These are phyloP conservation scores for Panus rudis DNA, from an alignment of 768 basidiomycete species.

Conservation along the genomic window DNA sequence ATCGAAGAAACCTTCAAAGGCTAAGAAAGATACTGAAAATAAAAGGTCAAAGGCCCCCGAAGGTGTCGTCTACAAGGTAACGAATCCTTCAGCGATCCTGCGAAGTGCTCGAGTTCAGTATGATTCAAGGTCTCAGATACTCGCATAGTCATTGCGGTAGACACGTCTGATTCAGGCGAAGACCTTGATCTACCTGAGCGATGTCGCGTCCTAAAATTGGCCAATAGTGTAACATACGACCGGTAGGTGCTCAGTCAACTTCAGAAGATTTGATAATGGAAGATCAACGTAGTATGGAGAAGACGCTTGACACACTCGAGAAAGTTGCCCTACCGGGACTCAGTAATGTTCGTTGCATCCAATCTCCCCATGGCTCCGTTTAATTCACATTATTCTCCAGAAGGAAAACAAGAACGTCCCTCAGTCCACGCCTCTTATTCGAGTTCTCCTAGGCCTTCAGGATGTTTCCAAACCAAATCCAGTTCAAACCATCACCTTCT, in stretches of 20 bases:
- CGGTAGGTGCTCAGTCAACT: constrained; percentile 35
- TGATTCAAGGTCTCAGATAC: constrained; percentile 64
- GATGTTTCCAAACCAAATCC: constrained; percentile 34
- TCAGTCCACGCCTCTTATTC: constrained; percentile 44
- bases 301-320: constrained; percentile 64
- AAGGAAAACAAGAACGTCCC: constrained; percentile 36
- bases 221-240: constrained; percentile 89
- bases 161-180: constrained; percentile 52
- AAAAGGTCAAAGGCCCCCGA: constrained; percentile 40
- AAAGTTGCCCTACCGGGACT: constrained; percentile 26
- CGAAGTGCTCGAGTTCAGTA: background rate
- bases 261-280: background rate
- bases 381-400: constrained; percentile 7
- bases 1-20: constrained; percentile 37
- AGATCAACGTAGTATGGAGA: constrained; percentile 72
- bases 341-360: constrained; percentile 7
- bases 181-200: constrained; percentile 80
- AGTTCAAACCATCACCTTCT: constrained; percentile 47
- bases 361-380: background rate
- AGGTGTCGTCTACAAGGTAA: constrained; percentile 86
- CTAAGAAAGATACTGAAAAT: constrained; percentile 32
- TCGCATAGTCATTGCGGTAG: constrained; percentile 74
- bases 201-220: constrained; percentile 80
- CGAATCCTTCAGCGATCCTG: no score
- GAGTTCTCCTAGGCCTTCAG: constrained; percentile 66